Conservation (phyloP, 1,284 basidiomycete species). For the Lignosus rhinocerotis region DNA sequence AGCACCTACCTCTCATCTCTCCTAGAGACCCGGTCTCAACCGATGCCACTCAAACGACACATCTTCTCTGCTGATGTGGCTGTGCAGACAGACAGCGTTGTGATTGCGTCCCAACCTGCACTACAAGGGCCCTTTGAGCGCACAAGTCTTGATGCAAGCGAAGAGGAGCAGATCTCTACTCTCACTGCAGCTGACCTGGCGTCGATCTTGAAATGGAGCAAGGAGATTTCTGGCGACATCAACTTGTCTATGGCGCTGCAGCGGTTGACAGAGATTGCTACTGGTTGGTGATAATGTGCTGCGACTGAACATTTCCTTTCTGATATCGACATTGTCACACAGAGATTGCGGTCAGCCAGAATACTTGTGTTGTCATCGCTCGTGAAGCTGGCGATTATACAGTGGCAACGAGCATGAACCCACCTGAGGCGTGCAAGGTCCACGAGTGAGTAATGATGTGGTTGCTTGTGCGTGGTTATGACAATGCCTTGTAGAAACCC, state of each 20-base stretch:
- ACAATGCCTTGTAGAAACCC: constrained; percentile 47
- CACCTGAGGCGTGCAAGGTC: constrained; percentile 63
- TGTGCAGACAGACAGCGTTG: constrained; percentile 60
- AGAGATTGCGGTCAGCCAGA: constrained; percentile 68
- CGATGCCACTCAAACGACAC: constrained; percentile 48
- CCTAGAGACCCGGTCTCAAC: constrained; percentile 45
- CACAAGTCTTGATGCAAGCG: constrained; percentile 39
- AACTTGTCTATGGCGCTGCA: constrained; percentile 62
- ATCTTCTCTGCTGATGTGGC: constrained; percentile 60
- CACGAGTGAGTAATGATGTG: constrained; percentile 50
- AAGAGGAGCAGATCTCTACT: constrained; percentile 51
- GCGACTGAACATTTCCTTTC: neutral
- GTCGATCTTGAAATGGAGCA: constrained; percentile 68
- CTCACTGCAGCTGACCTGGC: constrained; percentile 59
- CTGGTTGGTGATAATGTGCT: constrained; percentile 41
- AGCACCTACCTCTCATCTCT: constrained; percentile 53
- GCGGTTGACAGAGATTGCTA: constrained; percentile 67
- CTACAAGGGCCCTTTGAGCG: constrained; percentile 35
- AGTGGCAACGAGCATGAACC: constrained; percentile 63
- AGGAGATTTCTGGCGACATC: constrained; percentile 72
- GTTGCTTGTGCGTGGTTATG: neutral
- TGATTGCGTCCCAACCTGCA: constrained; percentile 36
- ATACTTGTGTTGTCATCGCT: constrained; percentile 66
- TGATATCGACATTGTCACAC: neutral
- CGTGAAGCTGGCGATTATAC: constrained; percentile 69